Percentiles rank a stretch among this genome's conserved stretches.
These are phyloP conservation scores for Tetracladium marchalianum DNA, from an alignment of 495 filamentous ascomycete genomes.

Conservation along the genomic window DNA sequence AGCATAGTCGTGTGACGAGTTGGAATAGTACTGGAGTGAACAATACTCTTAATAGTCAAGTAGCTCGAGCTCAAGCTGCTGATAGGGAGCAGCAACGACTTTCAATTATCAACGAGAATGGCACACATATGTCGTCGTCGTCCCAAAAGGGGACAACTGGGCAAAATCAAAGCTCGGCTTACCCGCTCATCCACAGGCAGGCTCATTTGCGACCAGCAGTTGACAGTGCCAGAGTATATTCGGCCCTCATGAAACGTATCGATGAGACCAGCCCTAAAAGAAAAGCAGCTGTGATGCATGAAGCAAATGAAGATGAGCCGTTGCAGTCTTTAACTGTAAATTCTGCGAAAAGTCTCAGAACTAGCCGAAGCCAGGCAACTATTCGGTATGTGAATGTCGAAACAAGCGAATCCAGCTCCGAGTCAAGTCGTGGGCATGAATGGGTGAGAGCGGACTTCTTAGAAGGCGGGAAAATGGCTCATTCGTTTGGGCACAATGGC, in stretches of 20 bases:
- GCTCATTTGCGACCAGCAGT: constrained; percentile 26
- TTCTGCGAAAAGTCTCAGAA: constrained; percentile 13
- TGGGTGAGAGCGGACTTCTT: constrained; percentile 13
- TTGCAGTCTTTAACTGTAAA: constrained; percentile 24
- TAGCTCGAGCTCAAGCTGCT: constrained; percentile 21
- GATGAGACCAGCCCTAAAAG: constrained; percentile 27
- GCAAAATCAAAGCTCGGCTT: constrained; percentile 11
- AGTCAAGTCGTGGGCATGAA: constrained; percentile 10
- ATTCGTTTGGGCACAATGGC: constrained; percentile 14
- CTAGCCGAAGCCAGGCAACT: constrained; percentile 16
- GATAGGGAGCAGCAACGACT: constrained; percentile 47
- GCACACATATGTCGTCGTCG: constrained; percentile 35
- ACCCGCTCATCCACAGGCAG: constrained; percentile 11
- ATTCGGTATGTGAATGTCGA: constrained; percentile 26
- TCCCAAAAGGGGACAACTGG: constrained; percentile 19
- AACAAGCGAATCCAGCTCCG: not conserved
- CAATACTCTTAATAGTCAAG: constrained; percentile 30
- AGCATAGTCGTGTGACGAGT: constrained; percentile 62
- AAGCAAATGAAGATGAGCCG: constrained; percentile 24
- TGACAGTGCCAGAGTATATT: constrained; percentile 60
- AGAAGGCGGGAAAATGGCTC: constrained; percentile 7
- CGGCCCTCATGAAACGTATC: constrained; percentile 62
- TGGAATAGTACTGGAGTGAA: constrained; percentile 54
- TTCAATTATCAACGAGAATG: constrained; percentile 58
- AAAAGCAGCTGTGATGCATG: constrained; percentile 17